Conservation (phyloP, 768 basidiomycete species). For the Fomitopsis pulvina region DNA sequence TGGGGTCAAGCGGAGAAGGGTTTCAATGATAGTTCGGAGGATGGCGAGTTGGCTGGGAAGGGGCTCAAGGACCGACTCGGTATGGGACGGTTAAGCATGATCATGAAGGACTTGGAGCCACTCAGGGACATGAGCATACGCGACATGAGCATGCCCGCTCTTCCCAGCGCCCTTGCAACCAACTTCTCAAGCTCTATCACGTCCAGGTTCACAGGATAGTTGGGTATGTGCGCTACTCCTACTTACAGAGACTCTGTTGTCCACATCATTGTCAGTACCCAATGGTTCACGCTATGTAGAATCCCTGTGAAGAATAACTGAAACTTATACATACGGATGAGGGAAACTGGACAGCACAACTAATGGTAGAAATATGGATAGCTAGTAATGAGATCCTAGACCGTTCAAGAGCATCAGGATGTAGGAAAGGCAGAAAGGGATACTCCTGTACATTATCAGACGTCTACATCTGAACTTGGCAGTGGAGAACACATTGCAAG, state of each 20-base stretch:
- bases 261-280: neutral
- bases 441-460: neutral
- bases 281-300: neutral
- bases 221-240: neutral
- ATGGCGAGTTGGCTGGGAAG: conserved; percentile 38
- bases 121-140: conserved; percentile 54
- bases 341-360: neutral
- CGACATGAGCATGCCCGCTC: conserved; percentile 52
- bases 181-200: neutral
- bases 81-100: conserved; percentile 68
- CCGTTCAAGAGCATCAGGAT: neutral
- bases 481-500: neutral
- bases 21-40: conserved; percentile 54
- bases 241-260: neutral
- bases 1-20: conserved; percentile 83
- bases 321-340: neutral
- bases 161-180: conserved; percentile 42
- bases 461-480: neutral
- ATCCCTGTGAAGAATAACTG: neutral
- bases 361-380: neutral
- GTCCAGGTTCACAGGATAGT: neutral
- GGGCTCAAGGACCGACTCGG: conserved; percentile 52
- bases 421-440: neutral
- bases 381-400: neutral
- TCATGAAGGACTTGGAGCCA: conserved; percentile 85